Evolutionary conservation across 2,329 filamentous ascomycete genomes (phyloP).

Genomic region (Phialocephala sp.): DNA sequence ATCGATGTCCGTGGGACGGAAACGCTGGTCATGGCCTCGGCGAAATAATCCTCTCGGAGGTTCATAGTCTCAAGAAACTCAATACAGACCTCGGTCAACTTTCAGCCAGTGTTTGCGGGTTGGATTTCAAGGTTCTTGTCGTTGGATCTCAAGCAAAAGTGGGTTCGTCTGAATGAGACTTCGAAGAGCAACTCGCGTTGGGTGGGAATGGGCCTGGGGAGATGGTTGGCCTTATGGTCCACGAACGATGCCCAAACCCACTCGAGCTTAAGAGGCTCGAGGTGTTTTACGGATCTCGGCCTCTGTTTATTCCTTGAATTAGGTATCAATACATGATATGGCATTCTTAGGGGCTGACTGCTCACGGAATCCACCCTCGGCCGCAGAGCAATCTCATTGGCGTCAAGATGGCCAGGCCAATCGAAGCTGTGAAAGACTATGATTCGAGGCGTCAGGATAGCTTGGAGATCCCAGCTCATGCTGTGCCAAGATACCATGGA

Average conservation of each 20-base stretch:
- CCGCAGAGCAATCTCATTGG: slow-evolving; percentile 1
- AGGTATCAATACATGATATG: slow-evolving; percentile 8
- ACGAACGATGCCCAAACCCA: neutral
- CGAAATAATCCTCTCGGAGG: neutral
- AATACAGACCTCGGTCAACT: neutral
- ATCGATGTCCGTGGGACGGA: neutral
- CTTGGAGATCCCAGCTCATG: neutral
- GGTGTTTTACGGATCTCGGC: neutral
- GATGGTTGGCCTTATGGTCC: neutral
- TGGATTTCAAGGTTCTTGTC: neutral
- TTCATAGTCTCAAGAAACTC: neutral
- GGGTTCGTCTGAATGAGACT: neutral
- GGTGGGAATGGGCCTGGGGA: slow-evolving; percentile 1
- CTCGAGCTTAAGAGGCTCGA: neutral
- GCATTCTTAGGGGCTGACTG: slow-evolving; percentile 5
- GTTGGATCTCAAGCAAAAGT: neutral
- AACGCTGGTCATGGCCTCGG: neutral
- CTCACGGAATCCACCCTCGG: neutral
- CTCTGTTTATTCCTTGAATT: neutral
- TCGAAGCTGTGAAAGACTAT: neutral
- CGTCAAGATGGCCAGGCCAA: neutral
- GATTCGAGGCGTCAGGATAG: neutral
- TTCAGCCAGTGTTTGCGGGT: neutral
- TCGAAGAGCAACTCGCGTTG: neutral
- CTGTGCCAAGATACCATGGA: neutral